Base-by-base conservation (phyloP, 805 yeast species). In the Lipomyces spencermartinsiae region DNA sequence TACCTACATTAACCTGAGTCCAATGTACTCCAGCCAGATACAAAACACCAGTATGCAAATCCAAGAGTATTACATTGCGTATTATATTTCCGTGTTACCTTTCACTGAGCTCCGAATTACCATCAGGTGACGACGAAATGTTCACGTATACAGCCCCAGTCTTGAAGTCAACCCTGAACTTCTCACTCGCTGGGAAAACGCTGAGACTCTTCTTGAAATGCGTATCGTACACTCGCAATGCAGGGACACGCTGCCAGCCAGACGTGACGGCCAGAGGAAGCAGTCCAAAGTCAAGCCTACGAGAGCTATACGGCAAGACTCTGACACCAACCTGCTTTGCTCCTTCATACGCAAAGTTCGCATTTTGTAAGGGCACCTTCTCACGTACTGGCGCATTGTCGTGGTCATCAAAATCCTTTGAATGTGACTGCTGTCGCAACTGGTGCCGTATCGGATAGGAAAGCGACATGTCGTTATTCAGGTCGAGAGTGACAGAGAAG, bases 121-220 rank as follows among this genome's bases (percentile, higher is more conserved):
- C 4, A 43, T 25, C 4, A 22, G 62, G 12, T 14, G 51, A 4
- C 10, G 68, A 61, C 51, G 71, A 63, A n/a, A 68, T 61, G 31
- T 67, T 64, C 31, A 69, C 68, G 53, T 59, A 59, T 29, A 69
- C 72, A 7, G 60, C 62, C 19, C 72, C 72, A 4, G 69, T 67
- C 49, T 70, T 67, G 37, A 66, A 64, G 59, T 73, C 76, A 12
- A 70, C 58, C 16, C 61, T 64, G 51, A 73, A 69, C 34, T 61
- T 61, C n/a, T 78, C 80, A 9, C 80, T 73, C 0, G 83, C 86
- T 0, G 85, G 79, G 19, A 83, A 74, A 0, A 83, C 80, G 25
- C 88, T 87, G 67, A 92, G 79, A 29, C 83, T 83, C 53, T 90
- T 88, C 72, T 89, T 86, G 79, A 85, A 90, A 71, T 86, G 85